These are phyloP conservation scores for Anthoceros angustus DNA, from an alignment of 225 moss, liverwort and hornwort genomes.

Conservation along the genomic window DNA sequence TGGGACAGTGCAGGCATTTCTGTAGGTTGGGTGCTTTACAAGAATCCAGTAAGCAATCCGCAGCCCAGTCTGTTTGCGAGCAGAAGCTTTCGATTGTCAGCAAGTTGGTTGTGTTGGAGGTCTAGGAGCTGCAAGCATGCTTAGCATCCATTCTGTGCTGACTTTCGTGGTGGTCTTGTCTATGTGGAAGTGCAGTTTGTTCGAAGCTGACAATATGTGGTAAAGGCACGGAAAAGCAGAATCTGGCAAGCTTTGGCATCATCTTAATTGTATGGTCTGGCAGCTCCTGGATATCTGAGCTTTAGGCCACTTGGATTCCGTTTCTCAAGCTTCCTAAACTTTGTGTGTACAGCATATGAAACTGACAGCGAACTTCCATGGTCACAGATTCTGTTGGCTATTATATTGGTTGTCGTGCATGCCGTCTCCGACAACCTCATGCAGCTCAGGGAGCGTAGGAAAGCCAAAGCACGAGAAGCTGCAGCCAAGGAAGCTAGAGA, in stretches of 20 bases:
- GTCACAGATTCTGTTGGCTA: constrained; percentile 52
- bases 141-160: background rate
- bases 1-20: constrained; percentile 40
- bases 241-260: constrained; percentile 1
- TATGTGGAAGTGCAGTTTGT: background rate
- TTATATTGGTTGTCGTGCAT: constrained; percentile 51
- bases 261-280: background rate
- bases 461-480: constrained; percentile 44
- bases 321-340: background rate
- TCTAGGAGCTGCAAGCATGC: background rate
- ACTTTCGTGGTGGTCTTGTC: background rate
- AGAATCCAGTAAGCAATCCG: constrained; percentile 36
- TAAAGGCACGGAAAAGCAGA: background rate
- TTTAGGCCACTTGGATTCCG: background rate
- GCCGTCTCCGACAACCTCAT: constrained; percentile 71
- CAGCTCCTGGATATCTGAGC: background rate
- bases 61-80: background rate
- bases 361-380: background rate
- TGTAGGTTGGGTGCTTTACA: constrained; percentile 57
- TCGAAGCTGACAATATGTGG: constrained; percentile 3
- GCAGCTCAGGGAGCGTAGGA: constrained; percentile 59
- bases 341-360: background rate
- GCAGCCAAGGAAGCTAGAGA: constrained; percentile 62
- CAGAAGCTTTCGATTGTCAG: too few species aligned
- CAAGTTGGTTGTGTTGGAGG: background rate